Base-by-base conservation (phyloP, 208 protist genomes). In the Trypanosoma grayi region DNA sequence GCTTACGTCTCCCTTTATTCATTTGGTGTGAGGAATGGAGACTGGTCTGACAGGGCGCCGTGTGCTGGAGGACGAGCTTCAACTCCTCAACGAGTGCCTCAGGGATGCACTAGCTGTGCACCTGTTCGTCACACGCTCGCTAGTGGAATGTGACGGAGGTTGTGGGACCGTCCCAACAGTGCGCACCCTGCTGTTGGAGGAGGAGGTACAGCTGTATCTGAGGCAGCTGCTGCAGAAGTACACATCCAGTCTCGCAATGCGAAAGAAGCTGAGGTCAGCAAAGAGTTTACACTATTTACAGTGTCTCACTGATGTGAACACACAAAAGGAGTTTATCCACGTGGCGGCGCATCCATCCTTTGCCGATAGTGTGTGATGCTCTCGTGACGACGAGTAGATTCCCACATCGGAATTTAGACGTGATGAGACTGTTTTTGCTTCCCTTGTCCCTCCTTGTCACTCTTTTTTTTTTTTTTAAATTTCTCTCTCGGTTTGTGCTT, bases 21-120 rank as follows among this genome's bases (percentile, higher is more conserved):
- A 13, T 13, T 33, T 52, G n/a, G n/a, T n/a, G n/a, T n/a, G n/a
- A n/a, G n/a, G n/a, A n/a, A n/a, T n/a, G n/a, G n/a, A n/a, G n/a
- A n/a, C n/a, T n/a, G n/a, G n/a, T n/a, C n/a, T n/a, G n/a, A n/a
- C n/a, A n/a, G n/a, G n/a, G n/a, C n/a, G n/a, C n/a, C n/a, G n/a
- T n/a, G n/a, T 33, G 7, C 14, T 31, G 25, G 22, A 72, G 33
- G 51, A 54, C 34, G 81, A 84, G 34, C 56, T 88, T 24, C 57
- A 72, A 3, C 70, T 92, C 20, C 62, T 92, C 2, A 92, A 92
- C 54, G 55, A 79, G 40, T 88, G 75, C 47, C 71, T 92, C 14
- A 40, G 65, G 46, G 67, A 61, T 60, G 75, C 85, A 0, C 53
- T 64, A 11, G 70, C 80, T 41, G 66, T 93, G 31, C 86, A 93